These are phyloP conservation scores for Colletotrichum liaoningense DNA, from an alignment of 2,329 filamentous ascomycete genomes.

Conservation along the genomic window DNA sequence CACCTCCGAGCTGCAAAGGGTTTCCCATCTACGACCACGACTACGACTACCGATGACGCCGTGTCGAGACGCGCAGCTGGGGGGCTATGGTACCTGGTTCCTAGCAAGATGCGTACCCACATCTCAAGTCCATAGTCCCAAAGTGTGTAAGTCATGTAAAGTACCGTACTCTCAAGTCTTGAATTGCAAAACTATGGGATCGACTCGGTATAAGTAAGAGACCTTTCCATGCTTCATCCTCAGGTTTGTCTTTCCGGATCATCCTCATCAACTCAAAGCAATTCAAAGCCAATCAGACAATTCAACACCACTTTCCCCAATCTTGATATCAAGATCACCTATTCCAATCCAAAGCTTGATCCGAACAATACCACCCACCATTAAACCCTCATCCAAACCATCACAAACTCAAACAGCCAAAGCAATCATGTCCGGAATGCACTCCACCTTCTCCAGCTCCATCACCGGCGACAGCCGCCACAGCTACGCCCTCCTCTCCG, in stretches of 20 bases:
- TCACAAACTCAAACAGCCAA: background rate
- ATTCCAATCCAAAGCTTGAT: background rate
- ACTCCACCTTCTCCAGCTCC: conserved; percentile 31
- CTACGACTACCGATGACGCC: background rate
- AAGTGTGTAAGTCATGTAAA: background rate
- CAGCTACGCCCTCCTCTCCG: conserved; percentile 21
- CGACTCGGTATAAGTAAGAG: conserved; percentile 24
- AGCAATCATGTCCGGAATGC: conserved; percentile 30
- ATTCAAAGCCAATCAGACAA: background rate
- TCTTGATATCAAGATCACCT: background rate
- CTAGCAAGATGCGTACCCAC: background rate
- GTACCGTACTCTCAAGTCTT: background rate
- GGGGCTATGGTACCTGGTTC: background rate
- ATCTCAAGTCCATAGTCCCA: background rate
- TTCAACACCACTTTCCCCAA: background rate
- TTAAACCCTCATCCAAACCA: background rate
- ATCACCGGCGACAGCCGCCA: conserved; percentile 30
- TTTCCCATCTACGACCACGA: background rate
- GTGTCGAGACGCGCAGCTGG: background rate
- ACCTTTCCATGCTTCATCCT: background rate
- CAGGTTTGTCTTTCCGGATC: background rate
- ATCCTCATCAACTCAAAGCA: conserved; percentile 2
- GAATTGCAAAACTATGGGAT: background rate
- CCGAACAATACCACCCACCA: background rate
- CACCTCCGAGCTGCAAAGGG: background rate